phyloP scores from a whole-genome alignment of 2,329 filamentous ascomycete genomes.

The Rugonectria rugulosa region DNA sequence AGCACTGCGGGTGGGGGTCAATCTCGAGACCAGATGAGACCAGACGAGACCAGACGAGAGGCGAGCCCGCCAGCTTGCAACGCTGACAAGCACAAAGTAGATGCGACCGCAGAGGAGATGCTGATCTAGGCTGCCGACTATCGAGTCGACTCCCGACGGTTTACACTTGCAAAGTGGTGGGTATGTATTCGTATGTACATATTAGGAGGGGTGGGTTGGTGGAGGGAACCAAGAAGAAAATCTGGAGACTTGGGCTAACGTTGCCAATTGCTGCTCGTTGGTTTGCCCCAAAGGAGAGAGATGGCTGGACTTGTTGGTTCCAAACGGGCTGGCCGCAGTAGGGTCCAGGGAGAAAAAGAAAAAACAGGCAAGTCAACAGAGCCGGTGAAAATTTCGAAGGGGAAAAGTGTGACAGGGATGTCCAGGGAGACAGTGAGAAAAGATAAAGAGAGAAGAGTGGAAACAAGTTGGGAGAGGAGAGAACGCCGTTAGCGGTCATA shows the following conservation, averaged over 20 bases:
- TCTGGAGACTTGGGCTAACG: slow-evolving; percentile 14
- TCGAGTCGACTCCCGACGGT: slow-evolving; percentile 13
- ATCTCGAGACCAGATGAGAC: too few species aligned
- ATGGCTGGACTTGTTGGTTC: slow-evolving; percentile 19
- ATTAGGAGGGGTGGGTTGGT: slow-evolving; percentile 8
- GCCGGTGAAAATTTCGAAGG: not conserved
- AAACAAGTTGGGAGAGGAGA: not conserved
- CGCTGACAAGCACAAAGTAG: too few species aligned
- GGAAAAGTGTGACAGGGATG: slow-evolving; percentile 17
- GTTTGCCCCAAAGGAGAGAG: slow-evolving; percentile 12
- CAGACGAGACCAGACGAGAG: too few species aligned
- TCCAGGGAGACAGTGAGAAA: not conserved
- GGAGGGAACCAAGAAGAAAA: slow-evolving; percentile 1
- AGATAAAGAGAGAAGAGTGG: not conserved
- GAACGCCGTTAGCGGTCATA: not conserved
- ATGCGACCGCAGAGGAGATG: too few species aligned
- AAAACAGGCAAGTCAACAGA: slow-evolving; percentile 8
- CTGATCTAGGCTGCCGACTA: too few species aligned
- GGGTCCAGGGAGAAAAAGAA: slow-evolving; percentile 3
- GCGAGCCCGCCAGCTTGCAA: too few species aligned
- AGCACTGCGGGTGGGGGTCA: too few species aligned
- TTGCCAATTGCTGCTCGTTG: slow-evolving; percentile 15
- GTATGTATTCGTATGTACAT: slow-evolving; percentile 4
- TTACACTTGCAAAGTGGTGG: slow-evolving; percentile 18
- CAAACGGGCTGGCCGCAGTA: slow-evolving; percentile 20